Base-by-base conservation (phyloP, 495 filamentous ascomycete genomes). In the Bryoglossum gracile region DNA sequence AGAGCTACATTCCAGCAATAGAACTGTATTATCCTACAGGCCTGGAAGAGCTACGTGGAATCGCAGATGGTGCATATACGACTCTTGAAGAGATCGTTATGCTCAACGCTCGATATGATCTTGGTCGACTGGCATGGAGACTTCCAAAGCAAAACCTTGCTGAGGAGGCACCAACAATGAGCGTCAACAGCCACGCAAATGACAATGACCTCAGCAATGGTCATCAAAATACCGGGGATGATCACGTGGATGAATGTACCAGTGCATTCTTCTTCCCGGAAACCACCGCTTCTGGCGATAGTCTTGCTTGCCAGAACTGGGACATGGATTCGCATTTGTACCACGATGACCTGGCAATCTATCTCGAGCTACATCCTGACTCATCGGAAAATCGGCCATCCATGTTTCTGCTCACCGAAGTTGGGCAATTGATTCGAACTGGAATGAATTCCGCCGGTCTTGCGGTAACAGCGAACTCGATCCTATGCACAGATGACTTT, bases 31-130 rank as follows among this genome's bases (percentile, higher is more conserved):
- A 50, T 30, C 59, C 59, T 21, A 40, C 49, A 1, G 61, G 43
- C n/a, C 39, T 58, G 8, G 61, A 64, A 34, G 61, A 64, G 39
- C 60, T 64, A 41, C 41, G 46, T 2, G 61, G 61, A 9, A 57
- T 64, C 43, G 61, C 61, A 11, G 61, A 54, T 28, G 61, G 61
- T 10, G 54, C 61, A 13, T 50, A 43, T 9, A 54, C 58, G 3
- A 16, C 53, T 2, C 34, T 64, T 6, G 59, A 62, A 37, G 59
- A 62, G 3, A 56, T 64, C 32, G 46, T 64, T 16, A 50, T 64
- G 50, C 48, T 64, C 13, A 64, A 64, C 43, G 59, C 56, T 17
- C 43, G 61, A 39, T 64, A 64, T 43, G 61, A 64, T 45, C 44
- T 64, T n/a, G 28, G 6, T 21, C 24, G 48, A 38, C 13, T 51